phyloP scores from a whole-genome alignment of 352 stramenopile species.

The Phytophthora pluvialis region DNA sequence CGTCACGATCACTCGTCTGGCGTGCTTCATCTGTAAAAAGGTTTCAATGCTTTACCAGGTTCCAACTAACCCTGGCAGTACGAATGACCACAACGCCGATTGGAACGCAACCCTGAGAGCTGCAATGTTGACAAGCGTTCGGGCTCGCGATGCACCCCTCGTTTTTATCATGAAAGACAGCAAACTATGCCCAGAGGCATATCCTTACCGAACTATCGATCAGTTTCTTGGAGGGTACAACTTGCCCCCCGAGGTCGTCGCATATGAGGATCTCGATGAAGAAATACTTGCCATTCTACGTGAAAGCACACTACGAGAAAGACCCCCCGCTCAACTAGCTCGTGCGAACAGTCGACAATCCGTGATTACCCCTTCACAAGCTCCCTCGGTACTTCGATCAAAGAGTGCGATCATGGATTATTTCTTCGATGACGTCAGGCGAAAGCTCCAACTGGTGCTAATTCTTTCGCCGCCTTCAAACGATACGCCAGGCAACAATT shows the following conservation, averaged over 20 bases:
- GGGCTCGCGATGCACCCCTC: constrained; percentile 36
- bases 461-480: constrained; percentile 36
- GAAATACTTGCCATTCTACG: constrained; percentile 45
- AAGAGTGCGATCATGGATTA: constrained; percentile 55
- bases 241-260: constrained; percentile 48
- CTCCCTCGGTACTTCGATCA: constrained; percentile 33
- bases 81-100: neutral
- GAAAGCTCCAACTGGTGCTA: constrained; percentile 64
- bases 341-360: neutral
- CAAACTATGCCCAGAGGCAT: constrained; percentile 29
- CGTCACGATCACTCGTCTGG: constrained; percentile 55
- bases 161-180: constrained; percentile 72
- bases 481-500: neutral
- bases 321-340: neutral
- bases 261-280: constrained; percentile 63
- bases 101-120: constrained; percentile 51
- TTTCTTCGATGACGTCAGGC: constrained; percentile 51
- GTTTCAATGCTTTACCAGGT: constrained; percentile 36
- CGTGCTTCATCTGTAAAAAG: constrained; percentile 63
- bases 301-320: constrained; percentile 35
- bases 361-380: neutral
- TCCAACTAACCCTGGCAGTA: neutral
- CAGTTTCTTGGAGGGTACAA: constrained; percentile 51
- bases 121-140: constrained; percentile 53
- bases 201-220: constrained; percentile 53